Evolutionary conservation across 306 rosid genomes (phyloP).

Genomic region (Parietaria judaica): DNA sequence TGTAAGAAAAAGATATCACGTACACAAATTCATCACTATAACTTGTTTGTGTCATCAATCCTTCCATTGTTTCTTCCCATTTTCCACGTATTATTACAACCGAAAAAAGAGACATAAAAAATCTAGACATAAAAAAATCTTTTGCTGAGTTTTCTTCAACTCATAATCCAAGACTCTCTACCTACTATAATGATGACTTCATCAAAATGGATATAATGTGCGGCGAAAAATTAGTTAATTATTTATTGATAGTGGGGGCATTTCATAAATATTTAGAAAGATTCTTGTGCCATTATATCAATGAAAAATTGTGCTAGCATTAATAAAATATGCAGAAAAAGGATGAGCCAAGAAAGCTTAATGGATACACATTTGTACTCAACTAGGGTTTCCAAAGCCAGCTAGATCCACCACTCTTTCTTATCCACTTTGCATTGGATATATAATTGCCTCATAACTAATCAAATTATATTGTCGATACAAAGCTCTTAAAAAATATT

Average conservation of each 20-base stretch:
- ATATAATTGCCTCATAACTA: not conserved
- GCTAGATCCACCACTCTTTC: slow-evolving; percentile 18
- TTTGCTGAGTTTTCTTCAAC: slow-evolving; percentile 3
- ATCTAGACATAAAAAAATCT: not conserved
- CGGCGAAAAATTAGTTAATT: not conserved
- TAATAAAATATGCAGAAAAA: not conserved
- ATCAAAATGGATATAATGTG: not conserved
- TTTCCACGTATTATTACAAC: too few species aligned
- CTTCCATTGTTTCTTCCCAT: too few species aligned
- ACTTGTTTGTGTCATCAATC: too few species aligned
- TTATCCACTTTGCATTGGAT: slow-evolving; percentile 10
- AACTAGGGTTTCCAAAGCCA: slow-evolving; percentile 4
- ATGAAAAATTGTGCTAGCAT: not conserved
- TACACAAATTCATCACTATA: too few species aligned
- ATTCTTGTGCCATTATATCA: slow-evolving; percentile 15
- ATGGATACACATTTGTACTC: slow-evolving; percentile 19
- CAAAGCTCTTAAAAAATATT: not conserved
- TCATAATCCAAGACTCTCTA: not conserved
- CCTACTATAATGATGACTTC: not conserved
- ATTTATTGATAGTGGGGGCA: slow-evolving; percentile 2
- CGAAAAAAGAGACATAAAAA: not conserved
- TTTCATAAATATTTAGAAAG: slow-evolving; percentile 1
- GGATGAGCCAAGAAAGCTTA: slow-evolving; percentile 1
- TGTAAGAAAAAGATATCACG: too few species aligned
- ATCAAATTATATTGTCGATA: too few species aligned